These are phyloP conservation scores for Juglanconis juglandina DNA, from an alignment of 2,329 filamentous ascomycete species.

Conservation along the genomic window DNA sequence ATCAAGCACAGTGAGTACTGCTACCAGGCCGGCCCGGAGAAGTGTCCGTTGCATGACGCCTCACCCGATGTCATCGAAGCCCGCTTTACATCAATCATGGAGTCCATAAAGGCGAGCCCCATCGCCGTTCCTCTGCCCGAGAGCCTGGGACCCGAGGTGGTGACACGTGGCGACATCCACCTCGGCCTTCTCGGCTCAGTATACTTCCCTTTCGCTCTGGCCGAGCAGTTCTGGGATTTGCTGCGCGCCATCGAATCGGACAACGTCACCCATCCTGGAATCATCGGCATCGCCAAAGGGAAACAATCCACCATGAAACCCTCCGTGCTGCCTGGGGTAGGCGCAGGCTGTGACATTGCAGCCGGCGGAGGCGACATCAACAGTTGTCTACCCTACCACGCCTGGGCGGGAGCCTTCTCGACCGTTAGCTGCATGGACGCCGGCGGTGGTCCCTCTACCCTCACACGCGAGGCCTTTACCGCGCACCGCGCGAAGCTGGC, in stretches of 20 bases:
- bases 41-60: conserved; percentile 4
- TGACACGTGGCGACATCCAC: background rate
- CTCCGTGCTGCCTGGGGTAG: background rate
- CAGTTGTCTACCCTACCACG: background rate
- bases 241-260: background rate
- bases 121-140: conserved; percentile 21
- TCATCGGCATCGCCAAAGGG: background rate
- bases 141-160: background rate
- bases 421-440: conserved; percentile 1
- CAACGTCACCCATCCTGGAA: background rate
- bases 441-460: background rate
- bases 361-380: background rate
- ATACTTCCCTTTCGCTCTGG: conserved; percentile 1
- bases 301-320: background rate
- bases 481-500: background rate
- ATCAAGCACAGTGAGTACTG: conserved; percentile 34
- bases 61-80: conserved; percentile 4
- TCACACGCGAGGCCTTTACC: background rate
- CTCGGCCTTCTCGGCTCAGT: background rate
- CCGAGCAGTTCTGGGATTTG: background rate
- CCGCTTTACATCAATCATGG: conserved; percentile 13
- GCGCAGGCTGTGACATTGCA: background rate
- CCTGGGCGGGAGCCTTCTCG: background rate
- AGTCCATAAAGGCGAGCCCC: conserved; percentile 23
- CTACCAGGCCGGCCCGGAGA: conserved; percentile 2